A percentile compares a stretch with the other conserved stretches of the same genome.
These are phyloP conservation scores for Tolypocladium guangdongense DNA, from an alignment of 2,329 filamentous ascomycete genomes.

Conservation along the genomic window DNA sequence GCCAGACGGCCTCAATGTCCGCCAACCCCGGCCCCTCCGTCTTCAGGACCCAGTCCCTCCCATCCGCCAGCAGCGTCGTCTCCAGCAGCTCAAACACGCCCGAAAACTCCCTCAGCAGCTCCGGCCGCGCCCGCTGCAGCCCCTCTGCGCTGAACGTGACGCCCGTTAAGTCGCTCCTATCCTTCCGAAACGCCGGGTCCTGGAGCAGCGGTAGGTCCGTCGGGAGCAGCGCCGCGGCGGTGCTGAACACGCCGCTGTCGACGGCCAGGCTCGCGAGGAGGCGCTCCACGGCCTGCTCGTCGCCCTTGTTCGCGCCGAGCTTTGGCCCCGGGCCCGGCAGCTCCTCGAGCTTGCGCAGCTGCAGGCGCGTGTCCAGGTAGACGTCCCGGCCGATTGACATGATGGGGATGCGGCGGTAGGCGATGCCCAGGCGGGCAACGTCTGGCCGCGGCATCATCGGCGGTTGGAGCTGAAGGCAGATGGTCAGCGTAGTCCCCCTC, in stretches of 20 bases:
- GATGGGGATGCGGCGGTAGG: constrained; percentile 60
- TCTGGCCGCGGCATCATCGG: constrained; percentile 55
- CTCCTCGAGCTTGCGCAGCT: constrained; percentile 51
- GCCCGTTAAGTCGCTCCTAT: constrained; percentile 34
- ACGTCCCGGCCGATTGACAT: constrained; percentile 55
- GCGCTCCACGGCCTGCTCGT: constrained; percentile 36
- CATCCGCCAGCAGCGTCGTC: constrained; percentile 50
- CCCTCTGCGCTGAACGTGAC: constrained; percentile 12
- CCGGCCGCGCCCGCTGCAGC: constrained; percentile 28
- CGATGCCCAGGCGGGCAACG: constrained; percentile 46
- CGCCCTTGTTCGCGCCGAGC: constrained; percentile 23
- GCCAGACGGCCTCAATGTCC: constrained; percentile 61
- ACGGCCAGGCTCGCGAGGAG: constrained; percentile 46
- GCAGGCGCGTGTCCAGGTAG: constrained; percentile 60
- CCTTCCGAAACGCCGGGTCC: constrained; percentile 48
- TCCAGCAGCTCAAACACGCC: constrained; percentile 49
- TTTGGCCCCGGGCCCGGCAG: constrained; percentile 34
- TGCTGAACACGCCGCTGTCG: constrained; percentile 46
- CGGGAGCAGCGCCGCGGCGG: constrained; percentile 45
- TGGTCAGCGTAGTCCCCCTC: not conserved
- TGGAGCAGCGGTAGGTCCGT: constrained; percentile 39
- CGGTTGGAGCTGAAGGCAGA: constrained; percentile 46
- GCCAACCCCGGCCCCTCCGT: constrained; percentile 43
- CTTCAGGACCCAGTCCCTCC: constrained; percentile 52
- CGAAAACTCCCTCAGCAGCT: constrained; percentile 44